These are phyloP conservation scores for Punctularia strigosozonata DNA, from an alignment of 768 basidiomycete genomes.

Conservation along the genomic window DNA sequence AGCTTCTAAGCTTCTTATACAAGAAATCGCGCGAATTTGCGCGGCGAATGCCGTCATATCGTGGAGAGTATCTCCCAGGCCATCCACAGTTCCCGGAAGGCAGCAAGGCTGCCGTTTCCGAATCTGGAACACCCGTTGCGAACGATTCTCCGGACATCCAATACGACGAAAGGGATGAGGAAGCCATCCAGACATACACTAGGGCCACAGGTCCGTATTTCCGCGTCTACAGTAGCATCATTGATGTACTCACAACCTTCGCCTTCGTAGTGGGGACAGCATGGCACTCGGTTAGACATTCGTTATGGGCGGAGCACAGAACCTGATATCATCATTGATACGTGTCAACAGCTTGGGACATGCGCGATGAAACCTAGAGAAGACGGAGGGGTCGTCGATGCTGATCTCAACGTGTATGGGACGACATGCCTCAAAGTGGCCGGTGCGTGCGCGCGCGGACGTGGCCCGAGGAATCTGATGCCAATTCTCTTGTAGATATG, in stretches of 20 bases:
- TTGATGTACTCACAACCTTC: neutral
- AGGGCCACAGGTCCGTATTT: constrained; percentile 10
- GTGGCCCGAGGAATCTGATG: neutral
- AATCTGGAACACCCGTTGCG: constrained; percentile 9
- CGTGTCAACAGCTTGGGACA: constrained; percentile 55
- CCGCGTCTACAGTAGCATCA: too few species aligned
- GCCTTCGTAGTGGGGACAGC: constrained; percentile 15
- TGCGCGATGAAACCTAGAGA: constrained; percentile 60
- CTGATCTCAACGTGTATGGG: constrained; percentile 50
- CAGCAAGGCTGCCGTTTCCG: constrained; percentile 16
- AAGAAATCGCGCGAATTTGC: constrained; percentile 42
- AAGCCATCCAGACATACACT: constrained; percentile 19
- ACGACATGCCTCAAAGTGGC: constrained; percentile 46
- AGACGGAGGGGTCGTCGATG: constrained; percentile 49
- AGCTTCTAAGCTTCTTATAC: constrained; percentile 36
- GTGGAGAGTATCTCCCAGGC: constrained; percentile 17
- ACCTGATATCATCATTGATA: too few species aligned
- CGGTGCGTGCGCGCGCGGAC: constrained; percentile 17
- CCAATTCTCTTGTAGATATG: constrained; percentile 17
- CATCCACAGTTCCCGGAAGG: constrained; percentile 21
- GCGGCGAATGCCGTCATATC: constrained; percentile 36
- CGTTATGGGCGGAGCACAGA: too few species aligned
- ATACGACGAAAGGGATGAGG: constrained; percentile 23
- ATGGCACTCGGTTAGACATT: constrained; percentile 9
- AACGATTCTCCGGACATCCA: constrained; percentile 18